Conservation (phyloP, 495 filamentous ascomycete species). For the Hypoxylon crocopeplum region DNA sequence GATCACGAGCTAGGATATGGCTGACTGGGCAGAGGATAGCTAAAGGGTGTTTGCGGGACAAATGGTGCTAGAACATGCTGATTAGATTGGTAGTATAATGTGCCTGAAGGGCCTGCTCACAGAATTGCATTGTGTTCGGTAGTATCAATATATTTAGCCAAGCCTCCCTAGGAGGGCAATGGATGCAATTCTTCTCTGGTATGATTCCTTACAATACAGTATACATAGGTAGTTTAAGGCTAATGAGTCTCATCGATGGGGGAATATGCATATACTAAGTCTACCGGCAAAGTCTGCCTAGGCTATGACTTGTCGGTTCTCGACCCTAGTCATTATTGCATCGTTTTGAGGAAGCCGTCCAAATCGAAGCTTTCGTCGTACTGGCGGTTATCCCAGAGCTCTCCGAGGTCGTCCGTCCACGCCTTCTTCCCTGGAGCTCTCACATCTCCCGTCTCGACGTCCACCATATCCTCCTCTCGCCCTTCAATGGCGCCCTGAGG, state of each 20-base stretch:
- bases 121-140: not conserved
- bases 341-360: slow-evolving; percentile 87
- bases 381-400: slow-evolving; percentile 94
- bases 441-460: slow-evolving; percentile 87
- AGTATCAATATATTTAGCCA: slow-evolving; percentile 17
- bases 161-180: slow-evolving; percentile 1
- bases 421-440: slow-evolving; percentile 96
- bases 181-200: slow-evolving; percentile 5
- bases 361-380: slow-evolving; percentile 98
- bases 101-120: no score
- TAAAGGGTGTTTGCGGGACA: no score
- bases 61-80: no score
- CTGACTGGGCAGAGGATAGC: no score
- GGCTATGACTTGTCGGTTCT: slow-evolving; percentile 10
- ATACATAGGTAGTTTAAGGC: slow-evolving; percentile 27
- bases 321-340: slow-evolving; percentile 61
- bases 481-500: slow-evolving; percentile 58
- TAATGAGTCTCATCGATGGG: not conserved
- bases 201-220: slow-evolving; percentile 23
- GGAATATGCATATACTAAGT: no score
- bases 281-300: not conserved
- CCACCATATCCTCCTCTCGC: slow-evolving; percentile 91
- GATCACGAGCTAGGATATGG: no score
- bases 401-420: slow-evolving; percentile 89
- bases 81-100: no score